Evolutionary conservation across 2,329 filamentous ascomycete species (phyloP).

Genomic region (Colletotrichum sp.): DNA sequence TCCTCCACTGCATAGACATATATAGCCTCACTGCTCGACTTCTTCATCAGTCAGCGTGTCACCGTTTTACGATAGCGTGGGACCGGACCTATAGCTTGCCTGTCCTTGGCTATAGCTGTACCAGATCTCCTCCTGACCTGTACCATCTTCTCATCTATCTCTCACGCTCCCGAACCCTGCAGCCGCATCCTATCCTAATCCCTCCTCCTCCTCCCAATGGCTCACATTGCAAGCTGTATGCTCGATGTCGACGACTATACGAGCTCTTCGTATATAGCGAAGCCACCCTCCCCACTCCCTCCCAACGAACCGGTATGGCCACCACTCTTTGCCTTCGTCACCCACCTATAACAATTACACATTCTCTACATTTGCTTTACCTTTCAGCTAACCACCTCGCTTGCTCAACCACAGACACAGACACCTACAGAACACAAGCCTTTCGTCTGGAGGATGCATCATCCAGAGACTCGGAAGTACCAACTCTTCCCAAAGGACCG

Average conservation of each 20-base stretch:
- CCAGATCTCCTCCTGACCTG: slow-evolving; percentile 20
- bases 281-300: slow-evolving; percentile 50
- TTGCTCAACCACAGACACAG: slow-evolving; percentile 20
- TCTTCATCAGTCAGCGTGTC: slow-evolving; percentile 10
- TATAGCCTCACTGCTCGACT: slow-evolving; percentile 26
- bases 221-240: slow-evolving; percentile 67
- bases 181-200: background rate
- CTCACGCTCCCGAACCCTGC: slow-evolving; percentile 15
- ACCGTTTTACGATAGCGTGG: slow-evolving; percentile 19
- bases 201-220: slow-evolving; percentile 48
- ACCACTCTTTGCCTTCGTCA: slow-evolving; percentile 20
- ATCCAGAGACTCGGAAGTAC: slow-evolving; percentile 61
- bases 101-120: slow-evolving; percentile 23
- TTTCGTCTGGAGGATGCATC: slow-evolving; percentile 64
- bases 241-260: slow-evolving; percentile 48
- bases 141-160: slow-evolving; percentile 13
- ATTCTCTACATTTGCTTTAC: slow-evolving; percentile 20
- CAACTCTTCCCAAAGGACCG: slow-evolving; percentile 64
- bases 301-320: slow-evolving; percentile 50
- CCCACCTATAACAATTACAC: background rate
- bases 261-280: slow-evolving; percentile 54
- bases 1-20: slow-evolving; percentile 23
- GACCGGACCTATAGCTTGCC: slow-evolving; percentile 17
- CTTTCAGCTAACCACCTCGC: slow-evolving; percentile 18
- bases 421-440: slow-evolving; percentile 49